Percentiles rank a stretch among this genome's conserved stretches.
Evolutionary conservation across 2,329 filamentous ascomycete genomes (phyloP).

Genomic region (Sporothrix luriei): DNA sequence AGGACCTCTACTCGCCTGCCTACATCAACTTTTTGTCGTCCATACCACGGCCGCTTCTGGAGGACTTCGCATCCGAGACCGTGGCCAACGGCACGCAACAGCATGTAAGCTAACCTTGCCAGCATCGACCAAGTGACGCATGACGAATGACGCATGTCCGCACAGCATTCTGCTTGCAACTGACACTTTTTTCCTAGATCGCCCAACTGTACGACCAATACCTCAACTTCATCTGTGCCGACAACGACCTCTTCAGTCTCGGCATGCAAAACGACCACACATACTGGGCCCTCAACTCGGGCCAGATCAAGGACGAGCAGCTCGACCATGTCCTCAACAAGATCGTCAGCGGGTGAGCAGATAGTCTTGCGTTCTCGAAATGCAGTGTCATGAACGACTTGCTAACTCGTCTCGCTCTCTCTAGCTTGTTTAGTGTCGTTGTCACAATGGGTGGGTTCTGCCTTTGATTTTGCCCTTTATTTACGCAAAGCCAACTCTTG

Average conservation of each 20-base stretch:
- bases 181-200: conserved; percentile 56
- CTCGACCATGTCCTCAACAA: conserved; percentile 84
- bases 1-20: conserved; percentile 85
- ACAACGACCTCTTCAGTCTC: conserved; percentile 92
- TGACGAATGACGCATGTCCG: too few relatives aligned
- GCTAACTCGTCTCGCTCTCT: background rate
- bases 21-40: conserved; percentile 98
- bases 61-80: conserved; percentile 91
- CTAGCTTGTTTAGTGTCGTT: conserved; percentile 82
- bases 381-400: background rate
- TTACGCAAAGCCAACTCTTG: too few relatives aligned
- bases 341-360: conserved; percentile 73
- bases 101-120: conserved; percentile 33
- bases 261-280: conserved; percentile 88
- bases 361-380: background rate
- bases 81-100: conserved; percentile 83
- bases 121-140: too few relatives aligned
- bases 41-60: conserved; percentile 82
- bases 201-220: conserved; percentile 96
- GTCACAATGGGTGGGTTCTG: conserved; percentile 83
- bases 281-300: conserved; percentile 96
- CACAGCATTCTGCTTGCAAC: background rate
- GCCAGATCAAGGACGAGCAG: conserved; percentile 84
- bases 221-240: conserved; percentile 93
- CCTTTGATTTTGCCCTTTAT: too few relatives aligned